phyloP scores from a whole-genome alignment of 2,329 filamentous ascomycete species.

The Plectosphaerella sp. region DNA sequence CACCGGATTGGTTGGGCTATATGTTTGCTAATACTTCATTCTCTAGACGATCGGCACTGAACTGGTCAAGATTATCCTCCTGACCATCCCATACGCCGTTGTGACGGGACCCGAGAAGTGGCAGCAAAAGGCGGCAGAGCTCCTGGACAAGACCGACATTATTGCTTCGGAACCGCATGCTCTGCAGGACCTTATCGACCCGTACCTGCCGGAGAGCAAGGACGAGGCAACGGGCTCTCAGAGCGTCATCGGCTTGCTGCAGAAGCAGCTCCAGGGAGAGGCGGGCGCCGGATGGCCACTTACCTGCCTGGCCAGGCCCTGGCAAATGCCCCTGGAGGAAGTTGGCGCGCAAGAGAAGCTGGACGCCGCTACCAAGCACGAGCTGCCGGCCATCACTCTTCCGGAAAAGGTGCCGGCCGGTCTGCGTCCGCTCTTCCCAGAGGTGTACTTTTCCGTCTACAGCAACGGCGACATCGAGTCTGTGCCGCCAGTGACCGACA shows the following conservation, averaged over 20 bases:
- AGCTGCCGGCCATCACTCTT: conserved; percentile 70
- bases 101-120: conserved; percentile 66
- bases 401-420: conserved; percentile 74
- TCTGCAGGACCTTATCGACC: conserved; percentile 80
- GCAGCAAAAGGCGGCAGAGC: conserved; percentile 67
- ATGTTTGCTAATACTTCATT: background rate
- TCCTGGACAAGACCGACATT: conserved; percentile 92
- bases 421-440: conserved; percentile 75
- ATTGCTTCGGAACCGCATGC: conserved; percentile 86
- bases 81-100: conserved; percentile 90
- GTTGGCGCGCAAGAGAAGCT: conserved; percentile 56
- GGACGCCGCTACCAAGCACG: conserved; percentile 63
- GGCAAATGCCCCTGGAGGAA: conserved; percentile 59
- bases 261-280: conserved; percentile 80
- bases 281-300: conserved; percentile 71
- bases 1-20: background rate
- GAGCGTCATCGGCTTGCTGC: conserved; percentile 76
- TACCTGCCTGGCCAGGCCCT: conserved; percentile 62
- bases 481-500: conserved; percentile 71
- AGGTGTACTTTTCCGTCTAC: conserved; percentile 92
- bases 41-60: conserved; percentile 67
- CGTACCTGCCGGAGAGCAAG: conserved; percentile 65
- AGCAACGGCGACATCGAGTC: conserved; percentile 81
- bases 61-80: conserved; percentile 91
- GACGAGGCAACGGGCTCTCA: conserved; percentile 57